These are phyloP conservation scores for Dillenia turbinata DNA, from an alignment of 164 flowering plant genomes.

Conservation along the genomic window DNA sequence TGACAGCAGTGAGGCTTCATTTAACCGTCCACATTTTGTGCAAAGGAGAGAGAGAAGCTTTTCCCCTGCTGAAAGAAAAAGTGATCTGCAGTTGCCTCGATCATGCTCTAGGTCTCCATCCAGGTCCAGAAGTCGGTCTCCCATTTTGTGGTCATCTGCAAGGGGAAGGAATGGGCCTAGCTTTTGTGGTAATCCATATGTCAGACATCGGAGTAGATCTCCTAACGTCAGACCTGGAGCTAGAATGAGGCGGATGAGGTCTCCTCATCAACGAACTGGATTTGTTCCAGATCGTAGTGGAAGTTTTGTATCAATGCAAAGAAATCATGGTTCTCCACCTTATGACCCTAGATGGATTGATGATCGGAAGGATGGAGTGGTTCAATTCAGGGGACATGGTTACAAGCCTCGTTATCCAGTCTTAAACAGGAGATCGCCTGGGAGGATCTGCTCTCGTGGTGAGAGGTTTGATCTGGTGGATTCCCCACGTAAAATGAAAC, in stretches of 20 bases:
- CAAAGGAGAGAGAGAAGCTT: constrained; percentile 36
- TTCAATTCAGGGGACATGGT: constrained; percentile 29
- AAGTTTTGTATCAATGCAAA: constrained; percentile 23
- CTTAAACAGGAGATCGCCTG: constrained; percentile 35
- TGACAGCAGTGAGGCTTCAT: constrained; percentile 19
- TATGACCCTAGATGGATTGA: constrained; percentile 30
- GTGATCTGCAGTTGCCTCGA: constrained; percentile 16
- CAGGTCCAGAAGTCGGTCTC: constrained; percentile 50
- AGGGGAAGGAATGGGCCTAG: constrained; percentile 25
- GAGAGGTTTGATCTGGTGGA: constrained; percentile 29
- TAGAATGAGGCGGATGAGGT: constrained; percentile 28
- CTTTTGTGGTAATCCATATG: constrained; percentile 8
- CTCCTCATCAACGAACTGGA: constrained; percentile 28
- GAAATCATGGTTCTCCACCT: constrained; percentile 30
- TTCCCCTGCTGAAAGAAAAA: constrained; percentile 35
- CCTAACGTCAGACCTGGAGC: constrained; percentile 35
- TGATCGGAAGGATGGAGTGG: constrained; percentile 23
- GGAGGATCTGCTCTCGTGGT: constrained; percentile 19
- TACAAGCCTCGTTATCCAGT: constrained; percentile 21
- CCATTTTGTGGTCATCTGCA: constrained; percentile 30
- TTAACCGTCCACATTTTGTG: constrained; percentile 18
- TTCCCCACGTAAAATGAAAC: constrained; percentile 28
- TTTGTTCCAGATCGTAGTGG: constrained; percentile 21
- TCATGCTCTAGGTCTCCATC: constrained; percentile 35
- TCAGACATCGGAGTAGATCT: constrained; percentile 32